These are phyloP conservation scores for Hypoxylon intermedium DNA, from an alignment of 495 filamentous ascomycete species.

Conservation along the genomic window DNA sequence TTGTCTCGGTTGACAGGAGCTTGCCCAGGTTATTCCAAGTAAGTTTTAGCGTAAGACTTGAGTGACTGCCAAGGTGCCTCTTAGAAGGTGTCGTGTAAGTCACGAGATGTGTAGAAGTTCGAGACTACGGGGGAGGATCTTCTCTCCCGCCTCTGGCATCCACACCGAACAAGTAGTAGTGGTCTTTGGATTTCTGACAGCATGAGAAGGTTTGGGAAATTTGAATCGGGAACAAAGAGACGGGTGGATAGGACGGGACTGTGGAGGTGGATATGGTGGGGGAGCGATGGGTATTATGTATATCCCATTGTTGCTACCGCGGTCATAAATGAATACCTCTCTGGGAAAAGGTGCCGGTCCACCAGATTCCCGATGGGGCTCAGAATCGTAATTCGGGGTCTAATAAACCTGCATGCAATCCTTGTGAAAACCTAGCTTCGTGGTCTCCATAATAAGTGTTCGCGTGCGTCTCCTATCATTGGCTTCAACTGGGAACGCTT, in stretches of 20 bases:
- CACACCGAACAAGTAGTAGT: slow-evolving; percentile 31
- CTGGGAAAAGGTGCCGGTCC: slow-evolving; percentile 37
- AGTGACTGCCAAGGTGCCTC: neutral
- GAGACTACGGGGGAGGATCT: slow-evolving; percentile 23
- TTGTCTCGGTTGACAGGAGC: neutral
- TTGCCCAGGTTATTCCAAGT: slow-evolving; percentile 6
- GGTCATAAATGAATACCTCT: slow-evolving; percentile 39
- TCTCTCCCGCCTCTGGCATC: slow-evolving; percentile 33
- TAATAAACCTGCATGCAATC: slow-evolving; percentile 38
- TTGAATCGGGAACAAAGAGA: slow-evolving; percentile 26
- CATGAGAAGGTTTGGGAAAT: slow-evolving; percentile 34
- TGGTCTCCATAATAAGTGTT: slow-evolving; percentile 38
- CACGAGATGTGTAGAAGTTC: slow-evolving; percentile 22
- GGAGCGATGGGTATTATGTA: slow-evolving; percentile 35
- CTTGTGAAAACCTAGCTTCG: slow-evolving; percentile 39
- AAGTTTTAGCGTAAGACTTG: slow-evolving; percentile 17
- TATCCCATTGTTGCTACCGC: slow-evolving; percentile 15
- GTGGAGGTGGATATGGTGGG: slow-evolving; percentile 39
- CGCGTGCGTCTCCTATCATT: slow-evolving; percentile 35
- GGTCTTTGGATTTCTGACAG: slow-evolving; percentile 22
- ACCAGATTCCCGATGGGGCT: slow-evolving; percentile 41
- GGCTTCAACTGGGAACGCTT: slow-evolving; percentile 33
- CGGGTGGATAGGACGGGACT: slow-evolving; percentile 33
- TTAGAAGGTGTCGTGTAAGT: slow-evolving; percentile 27
- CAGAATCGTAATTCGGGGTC: slow-evolving; percentile 38